A percentile compares a stretch with the other conserved stretches of the same genome.
These are phyloP conservation scores for Rosa persica DNA, from an alignment of 306 rosid genomes.

Conservation along the genomic window DNA sequence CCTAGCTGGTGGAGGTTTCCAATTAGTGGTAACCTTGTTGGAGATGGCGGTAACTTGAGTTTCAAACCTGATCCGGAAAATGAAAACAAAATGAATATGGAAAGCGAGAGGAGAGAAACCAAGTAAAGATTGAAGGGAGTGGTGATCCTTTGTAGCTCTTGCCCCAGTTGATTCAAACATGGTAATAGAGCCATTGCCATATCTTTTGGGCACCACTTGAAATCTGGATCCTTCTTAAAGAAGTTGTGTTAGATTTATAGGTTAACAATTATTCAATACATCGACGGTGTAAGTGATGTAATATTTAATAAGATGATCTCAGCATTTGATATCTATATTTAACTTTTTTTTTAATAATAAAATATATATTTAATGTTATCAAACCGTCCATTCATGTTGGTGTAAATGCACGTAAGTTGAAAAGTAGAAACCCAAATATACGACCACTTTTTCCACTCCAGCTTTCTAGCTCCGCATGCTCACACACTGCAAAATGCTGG, in stretches of 20 bases:
- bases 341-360: too few species aligned
- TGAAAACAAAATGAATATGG: not conserved
- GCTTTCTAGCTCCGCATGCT: too few species aligned
- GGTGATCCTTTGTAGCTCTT: not conserved
- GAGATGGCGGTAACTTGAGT: not conserved
- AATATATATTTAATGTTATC: too few species aligned
- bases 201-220: not conserved
- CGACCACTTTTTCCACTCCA: too few species aligned
- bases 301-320: too few species aligned
- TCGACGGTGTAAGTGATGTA: too few species aligned
- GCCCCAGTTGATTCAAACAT: not conserved
- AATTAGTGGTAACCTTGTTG: conserved; percentile 1
- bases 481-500: too few species aligned
- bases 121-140: not conserved
- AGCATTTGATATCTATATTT: too few species aligned
- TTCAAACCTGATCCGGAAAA: not conserved
- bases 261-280: too few species aligned
- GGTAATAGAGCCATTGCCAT: not conserved
- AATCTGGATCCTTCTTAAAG: not conserved
- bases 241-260: not conserved
- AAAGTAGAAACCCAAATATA: too few species aligned
- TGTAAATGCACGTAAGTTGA: too few species aligned
- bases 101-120: not conserved
- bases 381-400: too few species aligned
- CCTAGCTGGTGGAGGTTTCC: conserved; percentile 7